A percentile compares a stretch with the other conserved stretches of the same genome.
phyloP scores from a whole-genome alignment of 73 alveolate species.

The Tetrahymena thermophila region DNA sequence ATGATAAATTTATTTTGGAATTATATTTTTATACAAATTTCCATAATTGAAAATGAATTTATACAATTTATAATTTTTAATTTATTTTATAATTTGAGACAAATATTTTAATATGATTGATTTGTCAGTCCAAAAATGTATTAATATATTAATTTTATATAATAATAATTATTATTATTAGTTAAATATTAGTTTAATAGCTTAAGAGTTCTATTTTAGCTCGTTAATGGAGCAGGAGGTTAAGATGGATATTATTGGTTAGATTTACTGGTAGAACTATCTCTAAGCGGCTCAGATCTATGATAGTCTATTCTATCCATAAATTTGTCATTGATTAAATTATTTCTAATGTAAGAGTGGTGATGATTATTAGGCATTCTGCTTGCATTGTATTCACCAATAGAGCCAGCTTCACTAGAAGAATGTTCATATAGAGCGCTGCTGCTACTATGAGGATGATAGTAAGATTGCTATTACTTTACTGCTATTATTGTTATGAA shows the following conservation, averaged over 20 bases:
- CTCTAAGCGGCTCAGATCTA: neutral
- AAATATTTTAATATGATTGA: too few species aligned
- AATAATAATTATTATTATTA: too few species aligned
- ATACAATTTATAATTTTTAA: too few species aligned
- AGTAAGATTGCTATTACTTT: neutral
- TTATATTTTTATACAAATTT: neutral
- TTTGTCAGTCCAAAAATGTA: too few species aligned
- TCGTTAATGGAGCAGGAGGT: too few species aligned
- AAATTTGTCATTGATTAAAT: neutral
- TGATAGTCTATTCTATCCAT: neutral
- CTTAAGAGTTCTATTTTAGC: too few species aligned
- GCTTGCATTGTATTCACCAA: neutral
- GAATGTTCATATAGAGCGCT: neutral
- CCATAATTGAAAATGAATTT: too few species aligned
- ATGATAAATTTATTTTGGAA: too few species aligned
- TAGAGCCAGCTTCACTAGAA: neutral
- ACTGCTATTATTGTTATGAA: neutral
- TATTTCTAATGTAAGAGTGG: neutral
- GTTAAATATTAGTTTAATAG: too few species aligned
- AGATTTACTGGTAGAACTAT: neutral
- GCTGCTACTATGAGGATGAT: neutral
- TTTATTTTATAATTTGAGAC: too few species aligned
- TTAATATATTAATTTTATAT: too few species aligned
- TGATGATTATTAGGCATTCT: neutral
- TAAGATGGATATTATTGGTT: neutral